A percentile compares a stretch with the other conserved stretches of the same genome.
phyloP scores from a whole-genome alignment of 371 early-diverging fungal species.

The Mucor velutinosus region DNA sequence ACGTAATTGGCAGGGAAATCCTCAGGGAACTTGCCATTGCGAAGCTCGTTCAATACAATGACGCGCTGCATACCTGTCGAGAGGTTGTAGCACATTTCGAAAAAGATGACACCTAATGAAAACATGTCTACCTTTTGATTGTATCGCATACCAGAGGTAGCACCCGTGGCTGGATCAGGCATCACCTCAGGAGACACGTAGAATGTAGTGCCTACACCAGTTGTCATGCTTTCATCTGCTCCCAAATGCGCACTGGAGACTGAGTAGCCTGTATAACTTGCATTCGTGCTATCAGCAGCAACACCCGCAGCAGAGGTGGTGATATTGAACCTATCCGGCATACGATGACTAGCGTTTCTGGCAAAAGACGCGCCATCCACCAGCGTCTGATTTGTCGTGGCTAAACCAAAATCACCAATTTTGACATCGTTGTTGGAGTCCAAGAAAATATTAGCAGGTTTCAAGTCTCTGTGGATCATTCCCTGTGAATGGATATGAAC shows the following conservation, averaged over 20 bases:
- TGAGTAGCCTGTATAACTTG: conserved; percentile 45
- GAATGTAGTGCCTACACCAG: conserved; percentile 90
- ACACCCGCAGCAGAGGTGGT: not conserved
- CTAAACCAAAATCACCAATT: conserved; percentile 98
- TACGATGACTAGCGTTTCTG: conserved; percentile 16
- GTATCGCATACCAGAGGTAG: conserved; percentile 52
- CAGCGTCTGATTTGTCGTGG: conserved; percentile 71
- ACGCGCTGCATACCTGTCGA: conserved; percentile 79
- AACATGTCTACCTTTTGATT: conserved; percentile 62
- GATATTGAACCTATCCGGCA: conserved; percentile 3
- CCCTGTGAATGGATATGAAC: conserved; percentile 84
- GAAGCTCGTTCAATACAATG: conserved; percentile 62
- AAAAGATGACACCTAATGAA: conserved; percentile 63
- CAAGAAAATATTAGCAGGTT: conserved; percentile 95
- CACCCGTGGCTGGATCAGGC: conserved; percentile 45
- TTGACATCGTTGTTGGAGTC: conserved; percentile 88
- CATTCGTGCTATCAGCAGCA: conserved; percentile 16
- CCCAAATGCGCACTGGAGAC: conserved; percentile 48
- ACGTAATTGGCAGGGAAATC: conserved; percentile 70
- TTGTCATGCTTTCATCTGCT: conserved; percentile 65
- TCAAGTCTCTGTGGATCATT: conserved; percentile 98
- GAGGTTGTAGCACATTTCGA: conserved; percentile 75
- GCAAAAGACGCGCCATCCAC: conserved; percentile 40
- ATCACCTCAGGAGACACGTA: conserved; percentile 92
- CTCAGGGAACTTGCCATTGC: conserved; percentile 72